Evolutionary conservation across 2,329 filamentous ascomycete species (phyloP).

Genomic region (Hypoxylon sp.): DNA sequence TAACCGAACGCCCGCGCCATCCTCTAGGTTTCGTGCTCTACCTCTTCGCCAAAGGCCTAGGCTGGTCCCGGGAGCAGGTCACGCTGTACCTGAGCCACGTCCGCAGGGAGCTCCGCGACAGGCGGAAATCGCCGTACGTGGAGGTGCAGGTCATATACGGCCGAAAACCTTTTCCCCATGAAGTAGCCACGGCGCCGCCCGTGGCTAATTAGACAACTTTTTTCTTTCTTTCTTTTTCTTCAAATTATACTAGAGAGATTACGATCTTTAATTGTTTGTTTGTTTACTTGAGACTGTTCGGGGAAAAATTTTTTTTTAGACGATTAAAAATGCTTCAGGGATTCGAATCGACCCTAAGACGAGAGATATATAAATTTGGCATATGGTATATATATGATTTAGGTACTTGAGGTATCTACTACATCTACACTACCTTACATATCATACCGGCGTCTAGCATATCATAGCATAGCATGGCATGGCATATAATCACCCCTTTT

Average conservation of each 20-base stretch:
- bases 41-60: constrained; percentile 23
- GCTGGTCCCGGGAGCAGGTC: constrained; percentile 27
- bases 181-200: no score
- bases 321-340: neutral
- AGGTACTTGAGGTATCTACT: no score
- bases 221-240: no score
- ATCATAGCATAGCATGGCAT: no score
- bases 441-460: constrained; percentile 11
- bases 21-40: constrained; percentile 19
- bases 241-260: no score
- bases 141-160: constrained; percentile 22
- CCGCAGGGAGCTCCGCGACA: constrained; percentile 25
- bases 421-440: no score
- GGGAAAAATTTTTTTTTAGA: no score
- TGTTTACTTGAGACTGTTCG: no score
- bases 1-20: no score
- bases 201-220: no score
- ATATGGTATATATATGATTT: constrained; percentile 1
- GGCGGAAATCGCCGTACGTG: constrained; percentile 23
- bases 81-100: constrained; percentile 21
- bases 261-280: no score
- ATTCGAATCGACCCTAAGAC: neutral
- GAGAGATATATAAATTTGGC: constrained; percentile 2
- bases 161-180: constrained; percentile 20
- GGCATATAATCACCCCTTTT: no score